phyloP scores from a whole-genome alignment of 495 filamentous ascomycete species.

The Acidomyces sp. region DNA sequence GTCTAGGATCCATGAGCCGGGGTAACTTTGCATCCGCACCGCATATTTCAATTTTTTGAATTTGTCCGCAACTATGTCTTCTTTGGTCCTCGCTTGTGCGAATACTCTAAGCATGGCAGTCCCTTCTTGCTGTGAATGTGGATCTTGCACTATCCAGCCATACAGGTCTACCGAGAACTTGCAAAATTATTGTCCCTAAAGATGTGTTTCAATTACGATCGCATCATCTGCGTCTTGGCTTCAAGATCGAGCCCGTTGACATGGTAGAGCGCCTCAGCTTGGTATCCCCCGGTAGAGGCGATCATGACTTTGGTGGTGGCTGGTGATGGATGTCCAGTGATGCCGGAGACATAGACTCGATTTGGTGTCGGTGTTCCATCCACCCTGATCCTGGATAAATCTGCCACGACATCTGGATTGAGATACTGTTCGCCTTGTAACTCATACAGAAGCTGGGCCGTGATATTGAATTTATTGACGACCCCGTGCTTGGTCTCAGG shows the following conservation, averaged over 20 bases:
- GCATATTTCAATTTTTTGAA: constrained; percentile 3
- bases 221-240: constrained; percentile 6
- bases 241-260: constrained; percentile 3
- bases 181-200: constrained; percentile 2
- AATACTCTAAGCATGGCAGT: constrained; percentile 6
- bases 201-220: background rate
- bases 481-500: constrained; percentile 24
- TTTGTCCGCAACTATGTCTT: constrained; percentile 1
- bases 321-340: constrained; percentile 36
- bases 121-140: constrained; percentile 3
- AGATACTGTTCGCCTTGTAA: constrained; percentile 46
- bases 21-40: constrained; percentile 10
- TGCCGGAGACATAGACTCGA: constrained; percentile 31
- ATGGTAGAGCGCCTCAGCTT: constrained; percentile 29
- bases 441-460: constrained; percentile 45
- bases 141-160: background rate
- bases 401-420: constrained; percentile 44
- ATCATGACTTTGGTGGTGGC: constrained; percentile 36
- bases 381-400: constrained; percentile 37
- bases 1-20: no score
- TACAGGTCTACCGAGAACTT: constrained; percentile 6
- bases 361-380: constrained; percentile 11
- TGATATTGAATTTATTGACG: constrained; percentile 39
- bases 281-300: constrained; percentile 29
- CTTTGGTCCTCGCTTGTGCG: constrained; percentile 3